Evolutionary conservation across 768 basidiomycete species (phyloP), one percentile per base, ranked within the genome.

Genomic region (Xerocomus brunneocitrinus): DNA sequence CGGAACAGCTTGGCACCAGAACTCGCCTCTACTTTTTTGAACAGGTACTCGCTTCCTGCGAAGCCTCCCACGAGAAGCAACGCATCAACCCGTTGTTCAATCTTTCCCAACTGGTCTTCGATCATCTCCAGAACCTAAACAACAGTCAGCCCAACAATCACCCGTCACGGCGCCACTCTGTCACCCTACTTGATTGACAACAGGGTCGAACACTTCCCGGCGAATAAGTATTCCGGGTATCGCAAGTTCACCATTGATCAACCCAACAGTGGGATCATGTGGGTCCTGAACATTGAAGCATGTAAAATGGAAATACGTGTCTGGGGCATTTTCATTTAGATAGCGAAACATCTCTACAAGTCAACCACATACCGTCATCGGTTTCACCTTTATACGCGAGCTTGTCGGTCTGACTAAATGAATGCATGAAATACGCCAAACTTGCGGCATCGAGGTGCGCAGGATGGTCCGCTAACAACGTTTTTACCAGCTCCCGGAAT

Each of bases 51-150:
- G 68, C 87, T 87, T 7, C 85, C 89, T 46, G 86, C 86, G 69
- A 95, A 95, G 50, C 91, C 91, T 70, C 91, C 91, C 66, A 95
- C 91, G 62, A 94, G 82, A 59, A 95, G 80, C 48, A 95, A 72
- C 8, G 91, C 91, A 76, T 93, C 83, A 65, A 93, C 81, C 43
- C 74, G 75, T 63, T 88, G 85, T 64, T 86, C 79, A 48, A 86
- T 76, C 66, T 77, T 81, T 57, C 72, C 72, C 47, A 83, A 74
- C 70, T 92, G 91, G 22, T 85, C 84, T 61, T 91, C 88, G 60
- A 93, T 83, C 62, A 92, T 77, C 24, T 82, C 79, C 25, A 93
- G 71, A 31, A 91, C 90, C 87, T 92, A 63, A 43, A 50, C 46
- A 58, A 38, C 42, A 28, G 7, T 57, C 28, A 58, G 52, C 39